Conservation (phyloP, 352 stramenopile species). For the Blastocystis sp. region DNA sequence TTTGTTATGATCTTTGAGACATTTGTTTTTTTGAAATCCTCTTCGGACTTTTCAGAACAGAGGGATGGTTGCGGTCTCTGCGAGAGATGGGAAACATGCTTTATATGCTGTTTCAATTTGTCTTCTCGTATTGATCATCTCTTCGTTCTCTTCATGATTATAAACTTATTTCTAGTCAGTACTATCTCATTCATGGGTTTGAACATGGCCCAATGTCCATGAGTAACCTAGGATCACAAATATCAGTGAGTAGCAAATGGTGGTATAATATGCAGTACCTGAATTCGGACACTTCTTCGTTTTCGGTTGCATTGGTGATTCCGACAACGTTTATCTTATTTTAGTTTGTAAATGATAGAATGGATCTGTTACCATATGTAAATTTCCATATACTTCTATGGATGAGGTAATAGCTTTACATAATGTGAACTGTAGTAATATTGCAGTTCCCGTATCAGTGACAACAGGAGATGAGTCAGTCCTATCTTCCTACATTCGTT, state of each 20-base stretch:
- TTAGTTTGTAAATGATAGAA: neutral
- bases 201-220: neutral
- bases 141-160: too few relatives aligned
- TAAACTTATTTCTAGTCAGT: too few relatives aligned
- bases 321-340: neutral
- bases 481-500: neutral
- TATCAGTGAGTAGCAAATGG: neutral
- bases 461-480: neutral
- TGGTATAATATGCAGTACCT: neutral
- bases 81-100: neutral
- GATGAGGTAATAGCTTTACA: neutral
- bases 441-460: neutral
- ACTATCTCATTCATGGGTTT: too few relatives aligned
- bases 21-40: neutral
- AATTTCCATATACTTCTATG: constrained; percentile 14
- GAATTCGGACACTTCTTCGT: neutral
- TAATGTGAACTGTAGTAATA: neutral
- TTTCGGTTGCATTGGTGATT: constrained; percentile 1
- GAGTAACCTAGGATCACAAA: neutral
- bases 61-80: neutral
- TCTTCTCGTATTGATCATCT: neutral
- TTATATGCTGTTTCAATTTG: neutral
- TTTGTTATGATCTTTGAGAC: neutral
- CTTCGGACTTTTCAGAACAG: neutral
- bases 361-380: neutral